phyloP scores from a whole-genome alignment of 1,284 basidiomycete species.

The Anthracocystis walkeri region DNA sequence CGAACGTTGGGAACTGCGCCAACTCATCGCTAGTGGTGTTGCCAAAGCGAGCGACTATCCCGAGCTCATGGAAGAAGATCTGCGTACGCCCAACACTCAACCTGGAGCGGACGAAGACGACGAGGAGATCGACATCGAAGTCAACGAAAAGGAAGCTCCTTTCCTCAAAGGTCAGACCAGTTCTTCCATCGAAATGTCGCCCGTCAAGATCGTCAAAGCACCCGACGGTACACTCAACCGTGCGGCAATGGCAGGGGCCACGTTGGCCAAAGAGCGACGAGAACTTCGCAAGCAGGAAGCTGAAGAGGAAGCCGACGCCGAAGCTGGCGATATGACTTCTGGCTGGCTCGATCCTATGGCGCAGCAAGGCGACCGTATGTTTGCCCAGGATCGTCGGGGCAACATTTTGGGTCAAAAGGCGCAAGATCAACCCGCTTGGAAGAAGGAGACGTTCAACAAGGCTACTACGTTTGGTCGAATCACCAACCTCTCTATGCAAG shows the following conservation, averaged over 20 bases:
- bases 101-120: conserved; percentile 56
- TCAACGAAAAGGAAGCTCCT: conserved; percentile 94
- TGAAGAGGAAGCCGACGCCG: conserved; percentile 92
- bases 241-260: conserved; percentile 91
- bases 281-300: conserved; percentile 94
- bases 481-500: conserved; percentile 88
- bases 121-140: conserved; percentile 91
- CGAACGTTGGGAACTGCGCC: conserved; percentile 99
- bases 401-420: conserved; percentile 84
- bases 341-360: conserved; percentile 99
- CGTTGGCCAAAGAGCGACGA: conserved; percentile 91
- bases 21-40: conserved; percentile 94
- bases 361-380: conserved; percentile 83
- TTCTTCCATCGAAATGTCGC: conserved; percentile 91
- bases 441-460: conserved; percentile 92
- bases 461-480: conserved; percentile 96
- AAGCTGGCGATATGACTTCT: conserved; percentile 89
- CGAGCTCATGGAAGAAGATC: conserved; percentile 81
- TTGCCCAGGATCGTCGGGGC: conserved; percentile 92
- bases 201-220: conserved; percentile 88
- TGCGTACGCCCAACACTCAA: conserved; percentile 57
- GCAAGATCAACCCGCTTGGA: conserved; percentile 88
- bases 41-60: conserved; percentile 94
- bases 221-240: conserved; percentile 79
- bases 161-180: conserved; percentile 97